Evolutionary conservation across 1,139 yeast species (phyloP).

Genomic region (Pichia sp.): DNA sequence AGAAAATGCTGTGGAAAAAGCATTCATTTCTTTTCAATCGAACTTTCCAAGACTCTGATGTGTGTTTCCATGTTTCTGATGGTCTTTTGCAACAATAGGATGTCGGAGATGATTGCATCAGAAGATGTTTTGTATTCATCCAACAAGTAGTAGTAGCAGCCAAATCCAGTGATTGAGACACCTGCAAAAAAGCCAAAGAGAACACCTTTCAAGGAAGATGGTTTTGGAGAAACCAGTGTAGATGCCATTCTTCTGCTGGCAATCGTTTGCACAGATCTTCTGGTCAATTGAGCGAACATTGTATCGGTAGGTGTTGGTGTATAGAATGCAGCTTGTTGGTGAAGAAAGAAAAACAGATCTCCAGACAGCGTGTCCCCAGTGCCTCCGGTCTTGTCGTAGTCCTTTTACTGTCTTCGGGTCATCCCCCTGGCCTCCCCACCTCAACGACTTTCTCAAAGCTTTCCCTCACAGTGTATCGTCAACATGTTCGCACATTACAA

Average conservation of each 20-base stretch:
- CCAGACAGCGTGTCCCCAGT: background rate
- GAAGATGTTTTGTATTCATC: conserved; percentile 75
- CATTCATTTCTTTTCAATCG: conserved; percentile 13
- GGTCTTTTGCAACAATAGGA: conserved; percentile 63
- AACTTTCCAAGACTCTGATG: conserved; percentile 34
- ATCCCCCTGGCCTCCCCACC: background rate
- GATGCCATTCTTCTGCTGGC: conserved; percentile 22
- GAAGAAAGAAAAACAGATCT: background rate
- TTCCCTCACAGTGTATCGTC: background rate
- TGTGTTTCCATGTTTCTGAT: conserved; percentile 65
- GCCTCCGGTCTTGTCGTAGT: background rate
- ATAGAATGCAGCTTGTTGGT: no score
- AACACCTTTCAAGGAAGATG: conserved; percentile 53
- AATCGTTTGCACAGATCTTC: conserved; percentile 14
- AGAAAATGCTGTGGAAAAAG: background rate
- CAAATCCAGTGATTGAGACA: conserved; percentile 67
- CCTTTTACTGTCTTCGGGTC: background rate
- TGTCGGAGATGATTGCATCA: conserved; percentile 69
- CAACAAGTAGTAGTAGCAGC: conserved; percentile 70
- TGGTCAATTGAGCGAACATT: conserved; percentile 22
- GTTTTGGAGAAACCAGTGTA: conserved; percentile 21
- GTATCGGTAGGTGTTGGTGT: background rate
- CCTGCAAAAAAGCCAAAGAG: conserved; percentile 75
- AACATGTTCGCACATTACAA: no score
- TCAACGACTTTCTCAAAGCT: background rate